phyloP scores from a whole-genome alignment of 176 grass and related monocot genomes.

The Musa acuminata region DNA sequence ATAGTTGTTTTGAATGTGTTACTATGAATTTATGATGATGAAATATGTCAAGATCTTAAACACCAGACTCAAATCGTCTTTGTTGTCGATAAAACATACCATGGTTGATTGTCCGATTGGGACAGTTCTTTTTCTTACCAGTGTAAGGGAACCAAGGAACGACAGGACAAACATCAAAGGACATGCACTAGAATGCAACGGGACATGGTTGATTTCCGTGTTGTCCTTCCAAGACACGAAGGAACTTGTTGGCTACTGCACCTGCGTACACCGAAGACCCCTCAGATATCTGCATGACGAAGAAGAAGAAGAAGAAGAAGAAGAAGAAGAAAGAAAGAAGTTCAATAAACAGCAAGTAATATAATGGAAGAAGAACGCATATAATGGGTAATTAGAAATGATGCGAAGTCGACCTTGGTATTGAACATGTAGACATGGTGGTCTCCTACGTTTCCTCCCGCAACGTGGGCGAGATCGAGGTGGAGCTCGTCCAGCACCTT shows the following conservation, averaged over 20 bases:
- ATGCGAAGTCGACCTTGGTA: slow-evolving; percentile 44
- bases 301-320: too few relatives aligned
- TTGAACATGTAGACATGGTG: slow-evolving; percentile 90
- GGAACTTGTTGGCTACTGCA: slow-evolving; percentile 56
- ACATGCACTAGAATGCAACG: neutral
- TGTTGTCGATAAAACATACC: too few relatives aligned
- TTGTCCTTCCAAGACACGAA: slow-evolving; percentile 50
- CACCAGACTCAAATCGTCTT: too few relatives aligned
- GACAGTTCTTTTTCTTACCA: too few relatives aligned
- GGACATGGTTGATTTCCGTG: slow-evolving; percentile 19
- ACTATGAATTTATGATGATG: too few relatives aligned
- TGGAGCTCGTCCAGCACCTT: slow-evolving; percentile 66
- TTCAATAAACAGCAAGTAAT: neutral
- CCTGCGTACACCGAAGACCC: slow-evolving; percentile 70
- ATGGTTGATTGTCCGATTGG: too few relatives aligned
- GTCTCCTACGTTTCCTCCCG: slow-evolving; percentile 66
- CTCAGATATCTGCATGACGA: slow-evolving; percentile 47
- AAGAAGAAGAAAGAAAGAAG: neutral
- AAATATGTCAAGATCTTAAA: too few relatives aligned
- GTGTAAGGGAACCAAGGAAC: too few relatives aligned
- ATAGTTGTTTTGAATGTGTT: too few relatives aligned
- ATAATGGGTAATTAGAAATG: neutral
- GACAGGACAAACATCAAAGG: too few relatives aligned
- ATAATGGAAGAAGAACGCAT: neutral
- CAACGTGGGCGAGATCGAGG: slow-evolving; percentile 55